These are phyloP conservation scores for Neospora caninum DNA, from an alignment of 169 alveolate species.

Conservation along the genomic window DNA sequence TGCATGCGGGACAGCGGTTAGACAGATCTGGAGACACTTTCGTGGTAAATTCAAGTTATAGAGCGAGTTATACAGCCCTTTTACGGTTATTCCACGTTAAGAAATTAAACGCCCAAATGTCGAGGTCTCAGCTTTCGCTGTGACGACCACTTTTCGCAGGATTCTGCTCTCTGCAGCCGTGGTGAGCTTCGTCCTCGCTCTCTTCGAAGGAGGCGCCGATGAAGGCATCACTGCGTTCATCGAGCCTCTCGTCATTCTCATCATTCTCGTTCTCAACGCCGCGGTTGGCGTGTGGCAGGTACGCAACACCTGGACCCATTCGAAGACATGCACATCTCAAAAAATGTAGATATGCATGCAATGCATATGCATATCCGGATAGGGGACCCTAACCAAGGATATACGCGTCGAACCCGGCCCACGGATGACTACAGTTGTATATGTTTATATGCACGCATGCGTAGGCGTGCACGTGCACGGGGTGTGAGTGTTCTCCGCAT, in stretches of 20 bases:
- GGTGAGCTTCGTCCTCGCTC: constrained; percentile 93
- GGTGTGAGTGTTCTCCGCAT: neutral
- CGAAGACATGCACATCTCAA: neutral
- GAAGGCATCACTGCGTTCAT: constrained; percentile 95
- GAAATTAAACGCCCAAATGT: no score
- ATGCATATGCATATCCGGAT: neutral
- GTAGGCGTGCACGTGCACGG: neutral
- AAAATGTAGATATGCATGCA: neutral
- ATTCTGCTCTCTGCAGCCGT: constrained; percentile 96
- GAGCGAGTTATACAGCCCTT: no score
- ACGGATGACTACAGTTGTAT: no score
- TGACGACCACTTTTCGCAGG: constrained; percentile 51
- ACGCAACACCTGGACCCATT: neutral
- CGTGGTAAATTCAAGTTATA: no score
- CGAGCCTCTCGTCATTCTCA: constrained; percentile 96
- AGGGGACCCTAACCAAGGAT: no score
- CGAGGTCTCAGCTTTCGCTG: no score
- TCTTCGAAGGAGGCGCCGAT: constrained; percentile 84
- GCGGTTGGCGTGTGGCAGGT: constrained; percentile 97
- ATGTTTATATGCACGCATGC: no score
- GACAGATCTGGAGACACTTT: no score
- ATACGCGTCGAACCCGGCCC: no score
- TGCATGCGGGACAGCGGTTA: no score
- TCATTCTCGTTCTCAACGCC: constrained; percentile 95
- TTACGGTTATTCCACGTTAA: no score